Evolutionary conservation across 495 filamentous ascomycete genomes (phyloP), one percentile per base, ranked within the genome.

Genomic region (Tuber calosporum): DNA sequence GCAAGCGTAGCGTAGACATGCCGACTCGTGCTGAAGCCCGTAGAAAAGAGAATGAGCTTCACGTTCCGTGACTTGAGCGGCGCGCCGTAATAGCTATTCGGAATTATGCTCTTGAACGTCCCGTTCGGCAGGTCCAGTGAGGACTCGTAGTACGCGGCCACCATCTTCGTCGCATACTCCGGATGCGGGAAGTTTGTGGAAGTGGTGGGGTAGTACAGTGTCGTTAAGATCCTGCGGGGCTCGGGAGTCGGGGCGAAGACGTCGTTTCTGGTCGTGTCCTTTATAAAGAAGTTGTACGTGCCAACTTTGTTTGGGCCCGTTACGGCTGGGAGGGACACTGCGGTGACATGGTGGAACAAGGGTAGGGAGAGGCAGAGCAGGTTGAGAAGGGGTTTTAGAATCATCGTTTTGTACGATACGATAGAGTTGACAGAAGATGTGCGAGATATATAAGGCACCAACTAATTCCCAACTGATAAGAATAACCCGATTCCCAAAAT

Each of bases 1-100:
- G 82, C 77, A 26, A 84, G 73, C 40, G 79, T 81, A 17, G 78
- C 84, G 77, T 88, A 87, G 13, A 84, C n/a, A 4, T 81, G 66
- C 26, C 84, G 79, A 5, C 82, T 77, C 13, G 71, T 70, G 1
- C 80, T 79, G 9, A 79, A 70, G 30, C 79, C 85, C 36, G 83
- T 83, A 4, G 80, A 83, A 74, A 87, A 83, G 40, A 87, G 69
- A 13, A 87, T 66, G 1, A 85, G 26, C 2, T 34, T 48, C n/a
- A 40, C 66, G 11, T 69, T 62, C 5, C 34, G 58, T 3, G 74
- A 42, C 4, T 41, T n/a, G 30, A 77, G 26, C 13, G 73, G 45
- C 5, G 72, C 66, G 1, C 38, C 40, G 5, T 37, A 68, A 40
- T 71, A 69, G 17, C 72, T 69, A 38, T 77, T 77, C 15, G 66